These are phyloP conservation scores for Termitomyces sp. DNA, from an alignment of 768 basidiomycete species.

Conservation along the genomic window DNA sequence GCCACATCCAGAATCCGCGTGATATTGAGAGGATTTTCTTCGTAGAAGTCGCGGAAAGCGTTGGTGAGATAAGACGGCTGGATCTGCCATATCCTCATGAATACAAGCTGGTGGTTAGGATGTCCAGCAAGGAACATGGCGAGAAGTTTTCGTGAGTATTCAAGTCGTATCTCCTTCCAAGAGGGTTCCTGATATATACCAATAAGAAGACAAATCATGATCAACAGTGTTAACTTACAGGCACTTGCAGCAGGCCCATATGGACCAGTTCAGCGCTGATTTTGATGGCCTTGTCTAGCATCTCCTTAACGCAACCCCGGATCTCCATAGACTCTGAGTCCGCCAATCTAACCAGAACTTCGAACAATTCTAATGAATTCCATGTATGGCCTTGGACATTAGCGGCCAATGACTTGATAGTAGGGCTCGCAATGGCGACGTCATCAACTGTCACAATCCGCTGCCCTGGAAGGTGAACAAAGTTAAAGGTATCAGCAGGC, in stretches of 20 bases:
- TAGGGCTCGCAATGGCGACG: slow-evolving; percentile 78
- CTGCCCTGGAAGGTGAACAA: slow-evolving; percentile 81
- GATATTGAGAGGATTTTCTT: slow-evolving; percentile 89
- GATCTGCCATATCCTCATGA: slow-evolving; percentile 94
- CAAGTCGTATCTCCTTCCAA: slow-evolving; percentile 87
- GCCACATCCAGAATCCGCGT: slow-evolving; percentile 94
- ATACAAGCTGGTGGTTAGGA: slow-evolving; percentile 94
- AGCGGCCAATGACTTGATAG: slow-evolving; percentile 87
- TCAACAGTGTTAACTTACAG: slow-evolving; percentile 49
- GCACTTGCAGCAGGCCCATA: slow-evolving; percentile 88
- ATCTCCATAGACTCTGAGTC: slow-evolving; percentile 72
- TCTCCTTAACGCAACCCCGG: slow-evolving; percentile 75
- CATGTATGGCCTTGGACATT: slow-evolving; percentile 92
- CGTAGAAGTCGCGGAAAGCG: slow-evolving; percentile 90
- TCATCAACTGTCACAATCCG: slow-evolving; percentile 88
- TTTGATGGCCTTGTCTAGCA: slow-evolving; percentile 92
- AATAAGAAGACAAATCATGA: slow-evolving; percentile 7
- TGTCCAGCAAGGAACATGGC: slow-evolving; percentile 90
- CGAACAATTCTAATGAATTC: slow-evolving; percentile 91
- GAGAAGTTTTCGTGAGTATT: slow-evolving; percentile 82
- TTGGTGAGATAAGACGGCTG: slow-evolving; percentile 82
- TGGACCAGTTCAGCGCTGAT: slow-evolving; percentile 93
- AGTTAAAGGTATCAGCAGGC: slow-evolving; percentile 88
- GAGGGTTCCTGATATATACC: slow-evolving; percentile 54
- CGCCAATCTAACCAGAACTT: slow-evolving; percentile 79